Evolutionary conservation across 192 early-diverging fungal species (phyloP), one percentile per base, ranked within the genome.

Genomic region (Ambispora gerdemannii): DNA sequence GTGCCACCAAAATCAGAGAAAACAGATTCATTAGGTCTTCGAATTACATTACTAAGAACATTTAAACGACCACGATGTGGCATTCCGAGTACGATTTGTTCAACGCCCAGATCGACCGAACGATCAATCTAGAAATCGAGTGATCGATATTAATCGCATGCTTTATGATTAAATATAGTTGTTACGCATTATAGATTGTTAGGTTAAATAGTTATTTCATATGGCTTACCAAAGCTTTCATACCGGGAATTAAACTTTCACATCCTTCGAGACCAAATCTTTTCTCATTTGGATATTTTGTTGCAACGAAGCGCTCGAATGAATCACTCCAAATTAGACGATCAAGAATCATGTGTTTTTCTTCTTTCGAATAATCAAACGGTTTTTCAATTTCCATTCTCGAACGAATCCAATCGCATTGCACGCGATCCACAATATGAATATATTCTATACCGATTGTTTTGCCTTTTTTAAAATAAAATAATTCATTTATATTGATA

Each of bases 41-140:
- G 90, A 71, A 99, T 93, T n/a, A 99, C 97, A 79, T 99, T 99
- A 64, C 93, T 92, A 36, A 99, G 87, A 60, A 99, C 95, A 77
- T 99, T 99, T 51, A 99, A 84, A 73, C 97, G 92, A 59, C 97
- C 97, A 81, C 97, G 92, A 84, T 99, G 97, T 36, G 97, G 93
- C 97, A 99, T 99, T 67, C 97, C 97, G 87, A 99, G 92, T 63
- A 95, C 88, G 71, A 97, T 90, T 58, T 92, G 93, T 79, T 96
- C 95, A 50, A 97, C 89, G 52, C 97, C 97, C 53, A 92, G 86
- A 70, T 97, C 95, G 62, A 97, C 95, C 22, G 93, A 95, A 58
- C 89, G 85, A 80, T 99, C 97, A 70, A 99, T 95, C 90, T 92
- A 70, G 60, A 34, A 56, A 50, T 31, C 33, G n/a, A n/a, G n/a